Conservation (phyloP, 306 rosid species). For the Clitoria ternatea region DNA sequence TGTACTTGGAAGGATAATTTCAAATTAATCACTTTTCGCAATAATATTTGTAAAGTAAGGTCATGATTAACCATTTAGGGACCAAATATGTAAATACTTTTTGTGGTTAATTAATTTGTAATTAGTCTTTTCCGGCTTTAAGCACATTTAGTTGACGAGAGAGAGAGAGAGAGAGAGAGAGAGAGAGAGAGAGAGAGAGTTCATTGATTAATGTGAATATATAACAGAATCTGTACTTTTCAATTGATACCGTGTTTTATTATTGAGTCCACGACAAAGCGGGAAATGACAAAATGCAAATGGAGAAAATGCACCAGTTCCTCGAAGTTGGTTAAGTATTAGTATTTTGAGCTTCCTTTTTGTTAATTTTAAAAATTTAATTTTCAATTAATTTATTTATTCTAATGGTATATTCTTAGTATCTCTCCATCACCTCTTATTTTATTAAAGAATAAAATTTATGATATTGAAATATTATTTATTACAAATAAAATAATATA, state of each 20-base stretch:
- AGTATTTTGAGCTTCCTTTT: no score
- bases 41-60: no score
- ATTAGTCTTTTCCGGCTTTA: neutral
- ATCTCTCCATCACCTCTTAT: no score
- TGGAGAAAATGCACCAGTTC: constrained; percentile 7
- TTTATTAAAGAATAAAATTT: no score
- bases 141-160: neutral
- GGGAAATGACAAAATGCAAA: neutral
- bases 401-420: no score
- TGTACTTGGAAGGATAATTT: neutral
- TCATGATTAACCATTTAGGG: neutral
- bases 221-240: constrained; percentile 3
- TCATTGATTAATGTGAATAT: neutral
- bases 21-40: no score
- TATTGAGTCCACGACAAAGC: constrained; percentile 10
- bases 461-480: no score
- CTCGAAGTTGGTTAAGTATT: constrained; percentile 6
- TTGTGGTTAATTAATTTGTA: neutral
- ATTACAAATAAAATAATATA: no score
- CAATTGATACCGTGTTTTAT: neutral
- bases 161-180: neutral
- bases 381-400: no score
- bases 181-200: neutral
- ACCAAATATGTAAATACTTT: neutral
- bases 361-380: no score